Evolutionary conservation across 108 stramenopile genomes (phyloP), one percentile per base, ranked within the genome.

Genomic region (Schizochytrium sp.): DNA sequence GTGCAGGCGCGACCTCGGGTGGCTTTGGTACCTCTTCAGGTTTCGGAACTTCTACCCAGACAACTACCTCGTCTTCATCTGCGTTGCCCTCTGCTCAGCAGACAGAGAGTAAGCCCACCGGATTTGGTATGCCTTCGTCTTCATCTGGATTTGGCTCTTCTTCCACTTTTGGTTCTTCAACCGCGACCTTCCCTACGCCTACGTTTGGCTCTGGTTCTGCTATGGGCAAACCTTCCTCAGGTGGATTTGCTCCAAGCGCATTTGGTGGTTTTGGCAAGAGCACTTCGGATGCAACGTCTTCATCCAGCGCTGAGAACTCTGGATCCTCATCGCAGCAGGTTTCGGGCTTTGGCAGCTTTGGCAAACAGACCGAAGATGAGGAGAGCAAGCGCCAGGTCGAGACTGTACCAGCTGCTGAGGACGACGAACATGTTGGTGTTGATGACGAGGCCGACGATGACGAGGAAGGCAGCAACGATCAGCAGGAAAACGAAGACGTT

Each of bases 181-280:
- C 40, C 42, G 10, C 64, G 10, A 44, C 64, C 12, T 69, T 69
- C 44, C 5, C 19, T 0, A 44, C 15, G 7, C 64, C 64, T 7
- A 44, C 12, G 5, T 69, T 44, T 7, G 15, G 64, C 64, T 69
- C 28, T 7, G 64, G 64, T 8, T 69, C 15, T 38, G 2, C 19
- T 17, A 17, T 17, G 59, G 59, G 12, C 45, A 83, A 83, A 53
- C 76, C 64, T 44, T 83, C 76, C 0, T 47, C 45, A 55, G 53
- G 76, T 28, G 76, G 76, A 47, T 83, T 83, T 42, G 76, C 50
- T 47, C 28, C 76, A 47, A 19, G 50, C 50, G 28, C 40, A 5
- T 83, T 83, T 55, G 76, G 76, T n/a, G 76, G 53, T 53, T 69
- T 69, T 69, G 76, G 76, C 76, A 49, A 83, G 53, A 42, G 76